phyloP scores from a whole-genome alignment of 148 eudicot species.

The Chenopodium formosanum region DNA sequence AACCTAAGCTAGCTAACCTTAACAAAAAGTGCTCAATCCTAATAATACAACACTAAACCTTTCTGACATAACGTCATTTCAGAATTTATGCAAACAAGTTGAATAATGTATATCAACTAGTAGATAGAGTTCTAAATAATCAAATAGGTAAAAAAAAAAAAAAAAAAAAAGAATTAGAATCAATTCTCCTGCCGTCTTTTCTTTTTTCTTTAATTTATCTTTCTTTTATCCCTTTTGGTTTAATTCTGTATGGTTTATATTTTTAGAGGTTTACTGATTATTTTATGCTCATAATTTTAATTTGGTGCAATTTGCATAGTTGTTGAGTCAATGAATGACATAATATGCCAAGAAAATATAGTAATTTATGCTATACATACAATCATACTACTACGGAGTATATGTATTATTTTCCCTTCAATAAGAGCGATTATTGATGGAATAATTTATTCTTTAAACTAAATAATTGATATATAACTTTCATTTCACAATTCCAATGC shows the following conservation, averaged over 20 bases:
- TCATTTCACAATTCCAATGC: too few species aligned
- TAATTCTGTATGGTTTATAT: neutral
- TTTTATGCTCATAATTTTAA: neutral
- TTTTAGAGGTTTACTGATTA: neutral
- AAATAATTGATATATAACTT: too few species aligned
- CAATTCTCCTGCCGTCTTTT: conserved; percentile 12
- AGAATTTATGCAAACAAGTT: conserved; percentile 16
- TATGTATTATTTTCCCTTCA: too few species aligned
- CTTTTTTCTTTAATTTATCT: neutral
- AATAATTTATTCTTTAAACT: too few species aligned
- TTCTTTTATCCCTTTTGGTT: conserved; percentile 6
- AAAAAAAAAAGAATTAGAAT: conserved; percentile 19
- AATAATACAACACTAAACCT: conserved; percentile 7
- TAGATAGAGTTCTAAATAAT: conserved; percentile 9
- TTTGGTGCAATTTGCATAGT: neutral
- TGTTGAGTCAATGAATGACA: conserved; percentile 10
- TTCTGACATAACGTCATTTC: conserved; percentile 14
- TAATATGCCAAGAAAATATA: conserved; percentile 3
- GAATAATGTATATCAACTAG: conserved; percentile 17
- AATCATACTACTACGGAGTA: too few species aligned
- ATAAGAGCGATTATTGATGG: too few species aligned
- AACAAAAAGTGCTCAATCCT: neutral
- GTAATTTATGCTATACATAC: neutral
- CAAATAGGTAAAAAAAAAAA: conserved; percentile 4
- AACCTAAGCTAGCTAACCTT: neutral